A percentile compares a stretch with the other conserved stretches of the same genome.
Conservation (phyloP, 2,329 filamentous ascomycete genomes). For the Phialemoniopsis sp. region DNA sequence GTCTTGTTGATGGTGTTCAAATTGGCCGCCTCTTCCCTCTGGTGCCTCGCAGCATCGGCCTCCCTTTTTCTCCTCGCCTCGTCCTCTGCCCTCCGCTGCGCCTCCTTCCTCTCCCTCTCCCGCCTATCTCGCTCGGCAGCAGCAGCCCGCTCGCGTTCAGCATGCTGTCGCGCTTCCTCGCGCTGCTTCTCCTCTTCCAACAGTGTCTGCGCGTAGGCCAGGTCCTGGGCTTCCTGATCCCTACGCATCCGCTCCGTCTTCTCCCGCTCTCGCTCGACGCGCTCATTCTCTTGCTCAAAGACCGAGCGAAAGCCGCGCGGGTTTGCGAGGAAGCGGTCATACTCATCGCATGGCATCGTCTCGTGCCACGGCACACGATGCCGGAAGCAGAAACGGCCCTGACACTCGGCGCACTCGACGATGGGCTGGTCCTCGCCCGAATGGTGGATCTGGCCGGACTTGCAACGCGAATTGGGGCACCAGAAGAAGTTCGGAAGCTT, state of each 20-base stretch:
- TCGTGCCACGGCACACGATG: slow-evolving; percentile 18
- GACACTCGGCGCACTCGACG: slow-evolving; percentile 18
- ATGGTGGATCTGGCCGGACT: slow-evolving; percentile 36
- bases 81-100: slow-evolving; percentile 1
- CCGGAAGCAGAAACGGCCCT: slow-evolving; percentile 17
- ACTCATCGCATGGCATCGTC: slow-evolving; percentile 15
- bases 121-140: neutral
- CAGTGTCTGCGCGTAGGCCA: slow-evolving; percentile 1
- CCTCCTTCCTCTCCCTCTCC: slow-evolving; percentile 1
- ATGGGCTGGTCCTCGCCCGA: slow-evolving; percentile 19
- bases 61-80: slow-evolving; percentile 3
- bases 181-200: slow-evolving; percentile 3
- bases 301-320: slow-evolving; percentile 7
- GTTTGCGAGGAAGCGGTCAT: slow-evolving; percentile 10
- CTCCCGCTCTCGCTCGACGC: slow-evolving; percentile 24
- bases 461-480: slow-evolving; percentile 32
- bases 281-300: slow-evolving; percentile 26
- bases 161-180: neutral
- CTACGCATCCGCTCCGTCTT: slow-evolving; percentile 23
- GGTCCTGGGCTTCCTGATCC: slow-evolving; percentile 33
- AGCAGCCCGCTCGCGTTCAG: neutral
- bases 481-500: slow-evolving; percentile 31
- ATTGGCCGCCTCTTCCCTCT: slow-evolving; percentile 7
- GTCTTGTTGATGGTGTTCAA: slow-evolving; percentile 6
- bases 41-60: slow-evolving; percentile 2